These are phyloP conservation scores for Solanum stenotomum DNA, from an alignment of 257 asterid genomes.

Conservation along the genomic window DNA sequence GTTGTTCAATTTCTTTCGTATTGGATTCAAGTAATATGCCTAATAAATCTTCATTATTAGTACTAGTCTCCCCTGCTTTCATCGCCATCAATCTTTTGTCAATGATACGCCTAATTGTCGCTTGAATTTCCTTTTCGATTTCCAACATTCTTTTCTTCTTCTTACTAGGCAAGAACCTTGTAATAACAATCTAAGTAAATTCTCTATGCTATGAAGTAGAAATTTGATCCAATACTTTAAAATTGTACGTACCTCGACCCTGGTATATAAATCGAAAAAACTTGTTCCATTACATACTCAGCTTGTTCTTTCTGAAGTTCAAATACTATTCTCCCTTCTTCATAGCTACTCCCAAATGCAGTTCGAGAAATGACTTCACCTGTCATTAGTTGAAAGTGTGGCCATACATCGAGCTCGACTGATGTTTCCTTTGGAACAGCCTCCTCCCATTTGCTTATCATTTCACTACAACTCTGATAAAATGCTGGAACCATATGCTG, in stretches of 20 bases:
- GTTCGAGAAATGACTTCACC: too few species aligned
- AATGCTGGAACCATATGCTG: too few species aligned
- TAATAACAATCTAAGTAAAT: not conserved
- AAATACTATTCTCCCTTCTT: too few species aligned
- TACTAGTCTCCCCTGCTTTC: conserved; percentile 2
- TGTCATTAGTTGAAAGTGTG: too few species aligned
- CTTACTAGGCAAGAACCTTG: conserved; percentile 32
- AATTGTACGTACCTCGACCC: conserved; percentile 35
- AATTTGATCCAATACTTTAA: not conserved
- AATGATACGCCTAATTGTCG: conserved; percentile 12
- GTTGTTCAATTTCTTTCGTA: too few species aligned
- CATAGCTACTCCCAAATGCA: too few species aligned
- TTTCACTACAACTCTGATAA: too few species aligned
- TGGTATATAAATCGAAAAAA: conserved; percentile 23
- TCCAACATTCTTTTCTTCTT: conserved; percentile 12
- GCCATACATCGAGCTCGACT: too few species aligned
- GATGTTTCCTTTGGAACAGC: too few species aligned
- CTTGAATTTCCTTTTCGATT: conserved; percentile 4
- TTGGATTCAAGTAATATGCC: too few species aligned
- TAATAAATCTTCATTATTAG: not conserved
- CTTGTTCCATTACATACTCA: conserved; percentile 4
- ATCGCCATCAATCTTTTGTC: conserved; percentile 19
- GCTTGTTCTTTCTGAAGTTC: too few species aligned
- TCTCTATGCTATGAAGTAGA: not conserved
- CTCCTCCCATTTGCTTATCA: too few species aligned